Percentiles rank a stretch among this genome's conserved stretches.
Conservation (phyloP, 1,284 basidiomycete genomes). For the Cerioporus squamosus region DNA sequence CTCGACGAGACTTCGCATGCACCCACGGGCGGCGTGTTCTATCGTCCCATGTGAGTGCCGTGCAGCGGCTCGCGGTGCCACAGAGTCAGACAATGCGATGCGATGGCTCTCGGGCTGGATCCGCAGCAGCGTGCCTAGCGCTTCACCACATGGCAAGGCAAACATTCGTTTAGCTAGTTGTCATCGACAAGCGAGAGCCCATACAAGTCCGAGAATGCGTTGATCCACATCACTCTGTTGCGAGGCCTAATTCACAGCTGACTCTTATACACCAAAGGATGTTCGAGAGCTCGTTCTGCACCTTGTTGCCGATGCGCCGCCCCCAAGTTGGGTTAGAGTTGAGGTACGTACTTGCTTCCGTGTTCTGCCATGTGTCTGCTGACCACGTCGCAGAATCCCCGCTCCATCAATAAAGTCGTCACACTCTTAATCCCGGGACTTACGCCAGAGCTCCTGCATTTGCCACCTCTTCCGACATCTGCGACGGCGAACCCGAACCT, state of each 20-base stretch:
- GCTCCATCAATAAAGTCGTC: conserved; percentile 77
- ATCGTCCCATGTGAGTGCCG: too few species aligned
- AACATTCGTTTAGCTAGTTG: too few species aligned
- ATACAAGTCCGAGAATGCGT: too few species aligned
- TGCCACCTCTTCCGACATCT: conserved; percentile 67
- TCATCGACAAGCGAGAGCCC: too few species aligned
- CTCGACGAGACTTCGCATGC: too few species aligned
- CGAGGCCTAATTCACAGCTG: too few species aligned
- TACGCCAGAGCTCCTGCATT: conserved; percentile 67
- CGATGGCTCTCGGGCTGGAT: too few species aligned
- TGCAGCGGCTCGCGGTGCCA: too few species aligned
- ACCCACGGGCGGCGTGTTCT: too few species aligned
- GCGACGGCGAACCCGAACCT: conserved; percentile 70
- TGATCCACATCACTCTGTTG: neutral
- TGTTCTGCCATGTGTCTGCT: neutral
- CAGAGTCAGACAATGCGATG: too few species aligned
- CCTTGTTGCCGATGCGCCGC: conserved; percentile 79
- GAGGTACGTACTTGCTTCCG: conserved; percentile 54
- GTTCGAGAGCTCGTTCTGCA: conserved; percentile 84
- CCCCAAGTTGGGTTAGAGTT: conserved; percentile 82
- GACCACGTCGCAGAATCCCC: conserved; percentile 61
- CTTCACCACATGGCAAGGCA: too few species aligned
- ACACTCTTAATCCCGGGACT: conserved; percentile 83
- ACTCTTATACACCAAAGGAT: conserved; percentile 55
- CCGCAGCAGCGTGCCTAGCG: too few species aligned